Conservation (phyloP, 208 protist species). For the Tritrichomonas musculus region DNA sequence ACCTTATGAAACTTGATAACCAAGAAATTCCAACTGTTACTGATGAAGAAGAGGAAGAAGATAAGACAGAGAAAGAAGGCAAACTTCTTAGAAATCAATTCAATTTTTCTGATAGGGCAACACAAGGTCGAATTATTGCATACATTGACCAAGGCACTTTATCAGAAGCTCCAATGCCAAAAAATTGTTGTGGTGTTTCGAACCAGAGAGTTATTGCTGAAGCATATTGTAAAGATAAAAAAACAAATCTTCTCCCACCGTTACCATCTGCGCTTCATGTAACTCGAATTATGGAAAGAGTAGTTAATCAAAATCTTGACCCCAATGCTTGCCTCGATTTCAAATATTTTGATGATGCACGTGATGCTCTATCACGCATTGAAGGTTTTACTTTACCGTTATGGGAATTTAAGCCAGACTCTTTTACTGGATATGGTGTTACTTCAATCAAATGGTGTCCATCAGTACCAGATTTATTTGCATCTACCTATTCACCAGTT, state of each 20-base stretch:
- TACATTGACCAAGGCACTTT: conserved; percentile 17
- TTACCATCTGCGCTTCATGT: background rate
- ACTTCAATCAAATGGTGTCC: background rate
- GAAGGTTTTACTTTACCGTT: background rate
- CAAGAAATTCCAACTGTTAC: too few relatives aligned
- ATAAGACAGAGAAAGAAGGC: background rate
- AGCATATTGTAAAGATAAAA: background rate
- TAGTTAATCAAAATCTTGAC: conserved; percentile 24
- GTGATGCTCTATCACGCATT: background rate
- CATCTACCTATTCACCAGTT: background rate
- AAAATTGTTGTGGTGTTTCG: background rate
- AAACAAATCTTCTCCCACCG: background rate
- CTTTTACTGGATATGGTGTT: background rate
- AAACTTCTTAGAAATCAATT: conserved; percentile 2
- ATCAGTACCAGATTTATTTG: background rate
- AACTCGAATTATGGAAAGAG: background rate
- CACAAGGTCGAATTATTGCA: background rate
- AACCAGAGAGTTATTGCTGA: background rate
- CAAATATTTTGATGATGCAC: conserved; percentile 19
- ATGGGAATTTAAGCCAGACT: conserved; percentile 1
- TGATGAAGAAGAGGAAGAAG: background rate
- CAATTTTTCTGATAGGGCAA: background rate
- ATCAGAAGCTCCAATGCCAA: background rate
- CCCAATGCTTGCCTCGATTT: background rate
- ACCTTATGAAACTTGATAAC: background rate